Conservation (phyloP, 1,139 yeast genomes). For the Yueomyces sp. region DNA sequence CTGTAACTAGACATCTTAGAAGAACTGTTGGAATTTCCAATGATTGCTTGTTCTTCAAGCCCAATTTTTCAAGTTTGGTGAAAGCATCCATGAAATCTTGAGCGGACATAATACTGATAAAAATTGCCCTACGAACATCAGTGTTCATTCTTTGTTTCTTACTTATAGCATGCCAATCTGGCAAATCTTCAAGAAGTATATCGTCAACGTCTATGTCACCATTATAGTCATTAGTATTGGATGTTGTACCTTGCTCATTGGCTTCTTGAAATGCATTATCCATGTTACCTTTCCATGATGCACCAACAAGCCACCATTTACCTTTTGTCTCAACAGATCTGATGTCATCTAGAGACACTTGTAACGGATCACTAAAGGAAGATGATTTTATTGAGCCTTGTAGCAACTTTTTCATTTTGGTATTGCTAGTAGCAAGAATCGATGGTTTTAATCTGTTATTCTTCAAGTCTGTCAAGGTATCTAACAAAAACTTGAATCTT, state of each 20-base stretch:
- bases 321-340: constrained; percentile 65
- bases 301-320: constrained; percentile 98
- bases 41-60: constrained; percentile 71
- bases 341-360: constrained; percentile 76
- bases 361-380: constrained; percentile 58
- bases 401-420: constrained; percentile 51
- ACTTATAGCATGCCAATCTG: constrained; percentile 86
- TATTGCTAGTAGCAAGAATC: constrained; percentile 19
- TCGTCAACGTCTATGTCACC: constrained; percentile 15
- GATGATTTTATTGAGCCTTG: constrained; percentile 30
- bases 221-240: constrained; percentile 18
- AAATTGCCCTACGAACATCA: constrained; percentile 84
- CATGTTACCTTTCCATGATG: constrained; percentile 78
- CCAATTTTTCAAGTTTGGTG: constrained; percentile 66
- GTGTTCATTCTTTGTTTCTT: constrained; percentile 86
- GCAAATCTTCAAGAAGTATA: constrained; percentile 53
- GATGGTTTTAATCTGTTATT: constrained; percentile 60
- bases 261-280: constrained; percentile 22
- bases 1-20: constrained; percentile 76
- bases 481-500: constrained; percentile 73
- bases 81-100: constrained; percentile 84
- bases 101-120: constrained; percentile 89
- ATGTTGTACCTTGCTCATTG: constrained; percentile 2
- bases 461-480: constrained; percentile 72
- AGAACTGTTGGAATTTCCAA: constrained; percentile 79